Evolutionary conservation across 352 stramenopile species (phyloP).

Genomic region (Globisporangium abappressorium): DNA sequence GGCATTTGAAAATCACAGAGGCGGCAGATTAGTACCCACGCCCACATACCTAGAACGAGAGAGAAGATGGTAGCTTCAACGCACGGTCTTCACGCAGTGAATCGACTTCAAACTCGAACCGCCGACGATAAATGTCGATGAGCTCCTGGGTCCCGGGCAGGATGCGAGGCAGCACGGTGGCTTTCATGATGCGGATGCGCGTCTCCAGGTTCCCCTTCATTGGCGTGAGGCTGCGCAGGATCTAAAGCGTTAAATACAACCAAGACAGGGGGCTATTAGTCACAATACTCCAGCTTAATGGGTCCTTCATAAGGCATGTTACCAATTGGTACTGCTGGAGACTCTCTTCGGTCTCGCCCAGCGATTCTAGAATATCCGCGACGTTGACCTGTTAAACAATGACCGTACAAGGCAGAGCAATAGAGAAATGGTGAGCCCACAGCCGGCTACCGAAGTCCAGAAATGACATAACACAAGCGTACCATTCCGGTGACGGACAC

Average conservation of each 20-base stretch:
- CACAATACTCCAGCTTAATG: neutral
- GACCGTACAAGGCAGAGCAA: neutral
- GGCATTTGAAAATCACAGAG: neutral
- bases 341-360: slow-evolving; percentile 56
- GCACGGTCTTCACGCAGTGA: slow-evolving; percentile 34
- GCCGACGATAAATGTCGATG: slow-evolving; percentile 44
- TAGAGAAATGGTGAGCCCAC: neutral
- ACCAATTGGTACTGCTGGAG: slow-evolving; percentile 56
- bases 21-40: neutral
- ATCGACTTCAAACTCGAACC: slow-evolving; percentile 42
- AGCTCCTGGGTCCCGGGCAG: slow-evolving; percentile 47
- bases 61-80: slow-evolving; percentile 5
- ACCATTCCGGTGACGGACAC: slow-evolving; percentile 52
- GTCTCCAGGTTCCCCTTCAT: slow-evolving; percentile 28
- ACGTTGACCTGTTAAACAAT: slow-evolving; percentile 39
- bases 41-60: neutral
- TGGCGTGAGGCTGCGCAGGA: slow-evolving; percentile 22
- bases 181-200: slow-evolving; percentile 54
- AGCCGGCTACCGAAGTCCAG: neutral
- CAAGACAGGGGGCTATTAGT: neutral
- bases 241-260: slow-evolving; percentile 15
- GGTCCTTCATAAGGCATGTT: neutral
- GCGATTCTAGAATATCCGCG: slow-evolving; percentile 48
- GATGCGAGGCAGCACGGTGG: slow-evolving; percentile 61
- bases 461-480: neutral